Percentiles rank a stretch among this genome's conserved stretches.
phyloP scores from a whole-genome alignment of 2,329 filamentous ascomycete genomes.

The Aspergillus ustus region DNA sequence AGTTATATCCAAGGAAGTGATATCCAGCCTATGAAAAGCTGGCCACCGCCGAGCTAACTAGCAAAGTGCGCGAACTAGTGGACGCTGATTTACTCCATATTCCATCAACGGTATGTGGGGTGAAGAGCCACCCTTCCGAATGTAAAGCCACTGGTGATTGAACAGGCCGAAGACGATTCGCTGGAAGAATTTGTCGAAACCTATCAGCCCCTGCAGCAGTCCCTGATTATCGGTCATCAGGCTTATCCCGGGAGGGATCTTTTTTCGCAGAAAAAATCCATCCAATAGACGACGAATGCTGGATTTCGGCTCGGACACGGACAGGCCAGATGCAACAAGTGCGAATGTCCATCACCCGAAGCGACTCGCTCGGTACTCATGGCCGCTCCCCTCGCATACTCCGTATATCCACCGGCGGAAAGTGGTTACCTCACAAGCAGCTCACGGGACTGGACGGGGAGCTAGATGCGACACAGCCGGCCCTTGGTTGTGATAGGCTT shows the following conservation, averaged over 20 bases:
- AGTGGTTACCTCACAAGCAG: neutral
- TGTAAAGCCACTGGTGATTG: neutral
- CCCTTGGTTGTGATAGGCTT: neutral
- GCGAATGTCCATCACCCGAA: neutral
- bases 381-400: neutral
- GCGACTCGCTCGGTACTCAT: slow-evolving; percentile 11
- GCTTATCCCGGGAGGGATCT: neutral
- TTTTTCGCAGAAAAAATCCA: neutral
- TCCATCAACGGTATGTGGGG: neutral
- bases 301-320: neutral
- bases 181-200: neutral
- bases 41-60: neutral
- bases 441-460: neutral
- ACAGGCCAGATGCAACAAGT: neutral
- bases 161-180: neutral
- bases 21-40: slow-evolving; percentile 2
- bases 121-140: neutral
- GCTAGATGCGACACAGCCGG: neutral
- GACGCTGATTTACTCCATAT: slow-evolving; percentile 5
- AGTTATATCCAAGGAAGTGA: slow-evolving; percentile 3
- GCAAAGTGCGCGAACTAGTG: neutral
- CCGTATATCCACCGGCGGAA: neutral
- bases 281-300: neutral
- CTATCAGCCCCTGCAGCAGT: neutral
- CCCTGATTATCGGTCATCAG: neutral